Evolutionary conservation across 208 protist genomes (phyloP).

Genomic region (Trypanosoma vivax): DNA sequence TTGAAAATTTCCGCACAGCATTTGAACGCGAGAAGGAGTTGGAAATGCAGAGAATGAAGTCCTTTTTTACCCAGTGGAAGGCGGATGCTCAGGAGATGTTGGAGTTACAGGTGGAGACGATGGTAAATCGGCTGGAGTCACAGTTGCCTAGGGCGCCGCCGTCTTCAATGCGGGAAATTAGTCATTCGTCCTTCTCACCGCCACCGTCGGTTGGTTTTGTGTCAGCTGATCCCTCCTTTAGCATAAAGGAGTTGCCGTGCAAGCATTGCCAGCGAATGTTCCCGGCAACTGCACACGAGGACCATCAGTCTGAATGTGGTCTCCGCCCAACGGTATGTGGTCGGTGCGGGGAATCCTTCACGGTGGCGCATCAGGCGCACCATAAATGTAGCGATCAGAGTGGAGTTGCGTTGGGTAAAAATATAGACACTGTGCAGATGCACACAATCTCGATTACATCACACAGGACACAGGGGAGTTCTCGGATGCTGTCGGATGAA

Average conservation of each 20-base stretch:
- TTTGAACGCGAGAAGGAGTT: neutral
- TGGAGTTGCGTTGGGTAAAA: conserved; percentile 2
- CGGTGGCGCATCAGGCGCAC: conserved; percentile 5
- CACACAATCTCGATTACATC: conserved; percentile 52
- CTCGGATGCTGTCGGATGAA: conserved; percentile 47
- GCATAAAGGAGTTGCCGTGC: conserved; percentile 8
- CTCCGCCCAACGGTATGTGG: conserved; percentile 17
- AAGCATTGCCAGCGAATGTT: conserved; percentile 29
- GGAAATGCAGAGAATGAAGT: neutral
- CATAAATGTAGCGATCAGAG: conserved; percentile 9
- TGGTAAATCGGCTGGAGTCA: neutral
- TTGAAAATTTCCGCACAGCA: conserved; percentile 2
- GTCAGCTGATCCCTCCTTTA: too few species aligned
- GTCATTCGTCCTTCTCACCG: neutral
- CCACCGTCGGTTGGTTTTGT: neutral
- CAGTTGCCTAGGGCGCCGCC: neutral
- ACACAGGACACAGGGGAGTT: conserved; percentile 55
- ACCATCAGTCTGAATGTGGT: conserved; percentile 31
- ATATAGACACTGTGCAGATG: conserved; percentile 10
- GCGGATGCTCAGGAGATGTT: neutral
- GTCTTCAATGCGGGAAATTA: neutral
- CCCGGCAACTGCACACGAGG: neutral
- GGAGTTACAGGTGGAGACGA: neutral
- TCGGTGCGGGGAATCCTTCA: conserved; percentile 13
- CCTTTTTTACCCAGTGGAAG: conserved; percentile 1